Evolutionary conservation across 768 basidiomycete genomes (phyloP).

Genomic region (Mycena vitilis): DNA sequence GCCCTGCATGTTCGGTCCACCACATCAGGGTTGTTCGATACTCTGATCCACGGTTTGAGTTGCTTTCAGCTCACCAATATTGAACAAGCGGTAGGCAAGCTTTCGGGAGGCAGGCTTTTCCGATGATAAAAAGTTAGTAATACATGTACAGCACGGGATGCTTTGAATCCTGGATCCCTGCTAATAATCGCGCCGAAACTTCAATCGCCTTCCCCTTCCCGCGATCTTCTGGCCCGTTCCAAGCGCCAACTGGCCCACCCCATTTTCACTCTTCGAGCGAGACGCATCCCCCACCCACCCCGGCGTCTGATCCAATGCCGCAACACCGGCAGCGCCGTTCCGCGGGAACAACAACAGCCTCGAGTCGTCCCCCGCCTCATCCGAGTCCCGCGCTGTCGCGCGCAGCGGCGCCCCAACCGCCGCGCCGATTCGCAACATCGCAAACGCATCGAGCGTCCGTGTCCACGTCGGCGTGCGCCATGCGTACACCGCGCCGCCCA

Average conservation of each 20-base stretch:
- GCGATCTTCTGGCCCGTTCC: not conserved
- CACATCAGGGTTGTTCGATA: too few species aligned
- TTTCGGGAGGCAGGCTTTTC: not conserved
- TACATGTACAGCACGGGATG: not conserved
- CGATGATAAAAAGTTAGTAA: not conserved
- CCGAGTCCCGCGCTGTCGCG: not conserved
- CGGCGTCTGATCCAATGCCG: slow-evolving; percentile 6
- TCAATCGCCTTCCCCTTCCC: not conserved
- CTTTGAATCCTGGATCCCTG: not conserved
- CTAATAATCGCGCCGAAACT: not conserved
- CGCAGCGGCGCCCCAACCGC: slow-evolving; percentile 2
- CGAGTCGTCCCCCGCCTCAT: slow-evolving; percentile 1
- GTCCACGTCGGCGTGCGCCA: slow-evolving; percentile 7
- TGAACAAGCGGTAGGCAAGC: too few species aligned
- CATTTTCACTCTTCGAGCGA: not conserved
- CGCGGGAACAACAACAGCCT: slow-evolving; percentile 7
- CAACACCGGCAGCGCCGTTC: slow-evolving; percentile 7
- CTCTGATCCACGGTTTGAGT: too few species aligned
- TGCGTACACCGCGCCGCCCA: slow-evolving; percentile 2
- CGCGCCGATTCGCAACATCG: slow-evolving; percentile 2
- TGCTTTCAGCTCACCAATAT: too few species aligned
- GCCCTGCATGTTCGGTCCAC: too few species aligned
- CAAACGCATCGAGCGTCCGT: slow-evolving; percentile 3
- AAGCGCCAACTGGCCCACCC: slow-evolving; percentile 5
- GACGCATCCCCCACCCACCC: slow-evolving; percentile 6